phyloP scores from a whole-genome alignment of 371 early-diverging fungal species.

The Mortierella sp. region DNA sequence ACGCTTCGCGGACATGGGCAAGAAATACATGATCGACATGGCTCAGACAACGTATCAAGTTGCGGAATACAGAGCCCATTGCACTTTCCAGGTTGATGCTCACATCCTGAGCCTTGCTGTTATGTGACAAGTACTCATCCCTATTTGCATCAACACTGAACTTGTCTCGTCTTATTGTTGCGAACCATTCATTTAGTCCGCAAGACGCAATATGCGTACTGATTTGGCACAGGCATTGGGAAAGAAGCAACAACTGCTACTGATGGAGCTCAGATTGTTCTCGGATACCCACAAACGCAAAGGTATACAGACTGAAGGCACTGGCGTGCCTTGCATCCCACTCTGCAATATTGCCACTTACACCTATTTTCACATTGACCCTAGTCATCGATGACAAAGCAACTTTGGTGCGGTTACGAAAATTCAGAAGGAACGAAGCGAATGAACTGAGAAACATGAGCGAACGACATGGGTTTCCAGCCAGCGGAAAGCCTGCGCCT shows the following conservation, averaged over 20 bases:
- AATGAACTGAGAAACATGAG: conserved; percentile 59
- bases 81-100: conserved; percentile 42
- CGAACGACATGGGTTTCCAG: conserved; percentile 59
- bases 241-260: conserved; percentile 36
- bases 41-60: conserved; percentile 62
- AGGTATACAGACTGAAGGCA: conserved; percentile 2
- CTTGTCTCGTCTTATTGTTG: background rate
- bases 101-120: background rate
- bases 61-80: conserved; percentile 64
- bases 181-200: conserved; percentile 21
- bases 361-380: background rate
- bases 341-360: too few relatives aligned
- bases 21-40: conserved; percentile 60
- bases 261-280: conserved; percentile 18
- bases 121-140: background rate
- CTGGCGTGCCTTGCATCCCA: background rate
- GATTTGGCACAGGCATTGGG: conserved; percentile 25
- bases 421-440: conserved; percentile 55
- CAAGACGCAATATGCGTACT: conserved; percentile 22
- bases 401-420: conserved; percentile 54
- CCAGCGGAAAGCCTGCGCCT: conserved; percentile 56
- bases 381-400: conserved; percentile 47
- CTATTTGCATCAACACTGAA: too few relatives aligned
- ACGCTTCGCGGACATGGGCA: conserved; percentile 65
- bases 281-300: conserved; percentile 21